Base-by-base conservation (phyloP, 495 filamentous ascomycete species). In the Xylaria nigripes region DNA sequence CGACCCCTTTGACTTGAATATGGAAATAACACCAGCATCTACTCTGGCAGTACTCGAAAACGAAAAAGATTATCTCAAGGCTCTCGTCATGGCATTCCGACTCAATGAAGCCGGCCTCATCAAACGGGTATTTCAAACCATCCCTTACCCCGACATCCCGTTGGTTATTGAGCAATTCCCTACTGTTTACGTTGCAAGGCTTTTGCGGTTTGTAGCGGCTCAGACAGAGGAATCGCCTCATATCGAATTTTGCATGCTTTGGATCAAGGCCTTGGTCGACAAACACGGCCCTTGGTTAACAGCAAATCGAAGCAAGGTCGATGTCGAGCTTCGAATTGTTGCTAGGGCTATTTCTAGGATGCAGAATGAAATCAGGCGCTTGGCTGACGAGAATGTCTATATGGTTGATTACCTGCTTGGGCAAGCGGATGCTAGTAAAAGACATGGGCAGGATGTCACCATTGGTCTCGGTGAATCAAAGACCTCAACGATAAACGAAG, bases 11-110 rank as follows among this genome's bases (percentile, higher is more conserved):
- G 94, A 98, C 67, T 83, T 98, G 6, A 91, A 95, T 61, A 85
- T 97, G 60, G 83, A 86, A 40, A 86, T 97, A 55, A 98, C 93
- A 5, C 90, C 90, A 0, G 82, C 84, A 1, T 86, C 78, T 27
- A 95, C 89, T 3, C 71, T 95, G 1, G 76, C 81, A 9, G 84
- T 87, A 8, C 75, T 96, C n/a, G 66, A 76, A 40, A 76, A 83
- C 41, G 82, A 91, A 48, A 79, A 79, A 59, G 87, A 94, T 36
- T 95, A 85, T 71, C 77, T 96, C 30, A 95, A 90, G 70, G 93
- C 93, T 1, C 73, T 98, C 2, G 85, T 96, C 52, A 96, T 97
- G 92, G 87, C 91, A 0, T 97, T 98, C 77, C 86, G 93, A 0
- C 79, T 98, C 36, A 95, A 95, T 70, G 84, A 92, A 61, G 75